These are phyloP conservation scores for Juglanconis juglandina DNA, from an alignment of 2,329 filamentous ascomycete genomes.

Conservation along the genomic window DNA sequence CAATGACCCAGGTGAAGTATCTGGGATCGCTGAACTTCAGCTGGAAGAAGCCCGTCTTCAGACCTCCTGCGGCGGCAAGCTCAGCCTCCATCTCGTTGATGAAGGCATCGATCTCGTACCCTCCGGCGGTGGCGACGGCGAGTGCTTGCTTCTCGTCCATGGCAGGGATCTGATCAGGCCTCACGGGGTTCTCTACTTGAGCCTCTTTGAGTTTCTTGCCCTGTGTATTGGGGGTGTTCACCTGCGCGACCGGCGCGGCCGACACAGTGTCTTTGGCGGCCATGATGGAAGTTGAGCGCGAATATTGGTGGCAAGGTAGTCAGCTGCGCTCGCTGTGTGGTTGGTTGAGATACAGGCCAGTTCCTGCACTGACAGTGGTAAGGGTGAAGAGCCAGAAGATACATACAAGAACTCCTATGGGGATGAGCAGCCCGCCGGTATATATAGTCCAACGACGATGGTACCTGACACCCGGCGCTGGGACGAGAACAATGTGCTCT, in stretches of 20 bases:
- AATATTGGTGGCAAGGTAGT: background rate
- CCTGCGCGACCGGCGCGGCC: conserved; percentile 12
- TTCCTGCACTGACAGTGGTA: background rate
- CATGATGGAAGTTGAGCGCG: conserved; percentile 1
- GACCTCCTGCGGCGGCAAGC: conserved; percentile 29
- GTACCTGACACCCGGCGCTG: background rate
- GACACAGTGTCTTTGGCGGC: conserved; percentile 8
- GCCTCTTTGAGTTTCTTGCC: conserved; percentile 18
- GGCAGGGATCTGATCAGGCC: conserved; percentile 18
- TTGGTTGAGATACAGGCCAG: background rate
- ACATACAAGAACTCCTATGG: background rate
- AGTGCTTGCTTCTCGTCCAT: conserved; percentile 31
- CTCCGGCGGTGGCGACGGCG: conserved; percentile 33
- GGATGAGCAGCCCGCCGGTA: background rate
- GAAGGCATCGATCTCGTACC: conserved; percentile 35
- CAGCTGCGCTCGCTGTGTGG: background rate
- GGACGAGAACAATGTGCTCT: background rate
- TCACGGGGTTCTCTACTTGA: conserved; percentile 24
- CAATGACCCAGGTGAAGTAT: conserved; percentile 65
- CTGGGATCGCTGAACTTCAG: conserved; percentile 59
- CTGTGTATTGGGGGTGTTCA: conserved; percentile 7
- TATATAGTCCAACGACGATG: background rate
- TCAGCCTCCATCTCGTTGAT: conserved; percentile 41
- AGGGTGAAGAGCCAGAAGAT: background rate
- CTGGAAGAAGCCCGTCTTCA: conserved; percentile 44